Evolutionary conservation across 208 protist genomes (phyloP), one percentile per base, ranked within the genome.

Genomic region (Lotmaria passim): DNA sequence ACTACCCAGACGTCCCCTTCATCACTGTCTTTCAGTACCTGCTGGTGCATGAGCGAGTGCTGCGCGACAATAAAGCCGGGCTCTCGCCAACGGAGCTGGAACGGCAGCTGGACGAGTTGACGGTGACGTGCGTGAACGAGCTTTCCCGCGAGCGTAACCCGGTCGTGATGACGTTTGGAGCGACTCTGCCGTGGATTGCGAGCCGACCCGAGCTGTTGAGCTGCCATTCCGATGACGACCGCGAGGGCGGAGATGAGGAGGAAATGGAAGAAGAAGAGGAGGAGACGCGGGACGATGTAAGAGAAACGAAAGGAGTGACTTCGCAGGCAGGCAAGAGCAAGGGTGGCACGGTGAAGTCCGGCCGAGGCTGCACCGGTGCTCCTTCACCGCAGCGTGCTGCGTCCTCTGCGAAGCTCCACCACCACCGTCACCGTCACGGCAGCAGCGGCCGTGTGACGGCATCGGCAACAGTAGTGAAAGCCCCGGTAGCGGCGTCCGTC

Each of bases 21-120:
- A 59, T 55, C 1, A 59, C 53, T 10, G 10, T 67, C 30, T 52
- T 47, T 26, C 43, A 43, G 17, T 65, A 46, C 19, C 64, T 51
- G 4, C 21, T 77, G 56, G 34, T 30, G 6, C 64, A 71, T 23
- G 66, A 68, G 43, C 68, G 52, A 38, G 47, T 63, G 14, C 21
- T 73, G 26, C 17, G 11, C 43, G 64, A 69, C 39, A 65, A 58
- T 36, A 60, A 60, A 26, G 33, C 21, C n/a, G 51, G 48, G 8
- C 62, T 78, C 46, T 56, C 46, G 15, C 33, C 50, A 2, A 56
- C 63, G 17, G 65, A 78, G 59, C 43, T 66, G 51, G 46, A 51
- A 24, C 71, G 76, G 41, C 60, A 74, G 58, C 36, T 65, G 31
- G 56, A 72, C 21, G 65, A 71, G 47, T 24, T 78, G 36, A 61